Evolutionary conservation across 2,329 filamentous ascomycete genomes (phyloP), one percentile per base, ranked within the genome.

Genomic region (Exophiala bonariae): DNA sequence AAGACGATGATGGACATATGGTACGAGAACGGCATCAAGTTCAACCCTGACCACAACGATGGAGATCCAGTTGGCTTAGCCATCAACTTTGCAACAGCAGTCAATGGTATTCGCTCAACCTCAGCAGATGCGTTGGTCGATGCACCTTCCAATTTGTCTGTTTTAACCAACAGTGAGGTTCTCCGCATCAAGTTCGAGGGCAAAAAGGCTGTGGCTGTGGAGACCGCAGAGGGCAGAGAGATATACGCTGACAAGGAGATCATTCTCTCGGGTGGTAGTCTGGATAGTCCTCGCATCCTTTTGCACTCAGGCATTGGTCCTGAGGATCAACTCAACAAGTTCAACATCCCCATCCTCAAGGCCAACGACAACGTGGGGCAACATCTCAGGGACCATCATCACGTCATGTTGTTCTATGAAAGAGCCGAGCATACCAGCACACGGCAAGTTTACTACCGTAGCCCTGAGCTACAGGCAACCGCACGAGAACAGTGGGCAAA

Each of bases 11-110:
- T 78, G 33, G 72, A 79, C 49, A 61, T 71, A 5, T 76, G 78
- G 32, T 68, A 77, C 47, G 60, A 76, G 30, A 67, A 70, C 18
- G 79, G 79, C 0, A 67, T 75, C 28, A 64, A 70, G 0, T 52
- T 73, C 14, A 82, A 82, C 50, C 67, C 68, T 0, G 80, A 83
- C 52, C 70, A 79, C 31, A 83, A 83, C 52, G 77, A 74, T 6
- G 81, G 81, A 0, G 72, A 83, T 56, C 79, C 78, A 0, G 66
- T 82, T 22, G 81, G 81, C 3, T 73, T 83, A 64, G 72, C 71
- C 1, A 62, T 76, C 34, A 58, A 71, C 13, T 73, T 78, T 52
- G 76, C 73, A 37, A 79, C 78, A 9, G 68, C 74, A n/a, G 58
- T 68, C 19, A 65, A 72, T 6, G 79, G 78, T 1, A 40, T 68